Base-by-base conservation (phyloP, 139 green algal genomes). In the Micromonas pusilla region DNA sequence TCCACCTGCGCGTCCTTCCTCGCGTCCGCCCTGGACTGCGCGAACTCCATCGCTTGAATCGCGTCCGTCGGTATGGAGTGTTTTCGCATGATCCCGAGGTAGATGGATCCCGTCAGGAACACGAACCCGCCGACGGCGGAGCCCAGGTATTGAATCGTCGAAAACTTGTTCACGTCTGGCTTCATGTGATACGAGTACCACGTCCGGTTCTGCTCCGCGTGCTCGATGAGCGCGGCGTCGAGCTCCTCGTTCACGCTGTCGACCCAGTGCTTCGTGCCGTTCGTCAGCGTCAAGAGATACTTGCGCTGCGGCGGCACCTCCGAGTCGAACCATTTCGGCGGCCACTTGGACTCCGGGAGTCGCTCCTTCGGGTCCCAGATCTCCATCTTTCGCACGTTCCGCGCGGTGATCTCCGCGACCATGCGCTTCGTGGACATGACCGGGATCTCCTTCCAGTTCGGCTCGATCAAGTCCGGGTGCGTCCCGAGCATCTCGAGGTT, bases 21-120 rank as follows among this genome's bases (percentile, higher is more conserved):
- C 9, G 93, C 92, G 28, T 89, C 83, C 4, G 81, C 89, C 81
- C 96, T 96, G 76, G 83, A 92, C 79, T 94, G 91, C 23, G 92
- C 93, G 90, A 97, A 98, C 84, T 97, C 92, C 79, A 93, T 90
- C 28, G 93, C 93, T 67, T 92, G 84, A 0, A 86, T 77, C 37
- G 81, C 71, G 71, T 93, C 89, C 0, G 34, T 78, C 13, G 89
- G 89, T 79, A 92, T 89, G 64, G 84, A 80, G 2, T 72, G 77
- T 66, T 87, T 86, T 68, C 88, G 88, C 66, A 91, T 90, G 63
- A 91, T 77, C 20, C 70, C 82, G 64, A 92, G 80, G 68, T 70
- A 81, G 70, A 86, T 83, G n/a, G 63, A 81, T 38, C 88, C 66
- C 76, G 88, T 87, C 16, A 81, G 76, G 45, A 91, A 81, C 30